These are phyloP conservation scores for Isatis tinctoria DNA, from an alignment of 345 rosid genomes.

Conservation along the genomic window DNA sequence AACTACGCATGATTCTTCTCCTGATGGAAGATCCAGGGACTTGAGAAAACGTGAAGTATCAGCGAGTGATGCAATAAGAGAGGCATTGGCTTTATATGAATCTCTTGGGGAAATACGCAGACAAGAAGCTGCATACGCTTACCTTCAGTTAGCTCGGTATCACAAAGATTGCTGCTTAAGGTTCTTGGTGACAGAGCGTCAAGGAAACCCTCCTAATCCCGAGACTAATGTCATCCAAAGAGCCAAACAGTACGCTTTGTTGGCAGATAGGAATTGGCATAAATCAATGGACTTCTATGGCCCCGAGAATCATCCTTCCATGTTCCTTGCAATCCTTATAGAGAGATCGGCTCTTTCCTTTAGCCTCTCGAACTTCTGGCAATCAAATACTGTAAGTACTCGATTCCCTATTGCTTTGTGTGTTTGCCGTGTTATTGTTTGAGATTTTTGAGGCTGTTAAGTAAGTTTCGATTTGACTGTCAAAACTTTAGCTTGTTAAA, in stretches of 20 bases:
- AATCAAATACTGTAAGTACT: constrained; percentile 51
- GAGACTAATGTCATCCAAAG: constrained; percentile 50
- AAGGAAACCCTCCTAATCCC: constrained; percentile 41
- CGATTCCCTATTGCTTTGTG: not conserved
- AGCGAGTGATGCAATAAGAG: constrained; percentile 88
- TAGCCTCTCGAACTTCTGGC: constrained; percentile 50
- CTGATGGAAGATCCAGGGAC: constrained; percentile 35
- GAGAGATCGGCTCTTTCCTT: constrained; percentile 69
- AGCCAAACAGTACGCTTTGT: constrained; percentile 76
- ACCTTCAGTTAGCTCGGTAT: constrained; percentile 82
- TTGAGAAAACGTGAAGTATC: constrained; percentile 60
- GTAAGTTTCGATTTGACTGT: too few species aligned
- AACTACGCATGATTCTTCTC: constrained; percentile 24
- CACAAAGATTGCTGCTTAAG: constrained; percentile 73
- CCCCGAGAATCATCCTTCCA: constrained; percentile 62
- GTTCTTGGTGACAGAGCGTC: constrained; percentile 47
- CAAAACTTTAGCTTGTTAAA: too few species aligned
- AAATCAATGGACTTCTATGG: constrained; percentile 74
- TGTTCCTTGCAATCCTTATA: constrained; percentile 67
- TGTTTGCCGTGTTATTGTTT: not conserved
- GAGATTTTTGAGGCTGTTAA: too few species aligned
- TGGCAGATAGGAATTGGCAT: constrained; percentile 88
- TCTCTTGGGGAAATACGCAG: constrained; percentile 68
- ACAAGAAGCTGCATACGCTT: constrained; percentile 87
- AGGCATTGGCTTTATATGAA: constrained; percentile 81